Conservation (phyloP, 768 basidiomycete genomes). For the Asterophora parasitica region DNA sequence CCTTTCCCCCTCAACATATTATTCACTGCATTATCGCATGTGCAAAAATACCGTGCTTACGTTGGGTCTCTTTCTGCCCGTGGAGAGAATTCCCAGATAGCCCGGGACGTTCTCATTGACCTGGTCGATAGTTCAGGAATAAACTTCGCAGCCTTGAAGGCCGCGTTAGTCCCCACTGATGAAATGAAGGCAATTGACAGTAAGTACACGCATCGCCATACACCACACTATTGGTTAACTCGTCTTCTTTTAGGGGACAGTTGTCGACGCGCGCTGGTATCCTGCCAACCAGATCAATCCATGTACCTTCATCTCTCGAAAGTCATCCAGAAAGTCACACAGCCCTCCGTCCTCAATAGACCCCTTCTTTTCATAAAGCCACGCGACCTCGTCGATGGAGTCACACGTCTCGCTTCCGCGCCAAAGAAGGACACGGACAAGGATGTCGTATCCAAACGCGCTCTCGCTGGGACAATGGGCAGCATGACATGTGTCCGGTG, state of each 20-base stretch:
- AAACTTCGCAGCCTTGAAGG: conserved; percentile 48
- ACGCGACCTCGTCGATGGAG: conserved; percentile 62
- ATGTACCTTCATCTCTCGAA: conserved; percentile 40
- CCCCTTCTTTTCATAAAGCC: conserved; percentile 69
- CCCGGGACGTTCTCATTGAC: conserved; percentile 59
- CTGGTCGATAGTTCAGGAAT: conserved; percentile 61
- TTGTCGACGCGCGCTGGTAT: conserved; percentile 47
- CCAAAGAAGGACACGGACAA: conserved; percentile 34
- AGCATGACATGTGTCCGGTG: conserved; percentile 57
- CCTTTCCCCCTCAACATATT: conserved; percentile 56
- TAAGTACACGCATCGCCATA: conserved; percentile 16
- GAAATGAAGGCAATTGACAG: conserved; percentile 31
- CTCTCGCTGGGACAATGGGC: conserved; percentile 35
- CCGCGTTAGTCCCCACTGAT: conserved; percentile 37
- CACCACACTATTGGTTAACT: neutral
- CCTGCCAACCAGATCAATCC: conserved; percentile 49
- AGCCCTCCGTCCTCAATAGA: conserved; percentile 53
- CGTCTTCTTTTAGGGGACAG: conserved; percentile 43
- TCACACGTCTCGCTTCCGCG: conserved; percentile 35
- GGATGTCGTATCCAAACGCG: conserved; percentile 65
- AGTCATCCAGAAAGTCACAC: conserved; percentile 41
- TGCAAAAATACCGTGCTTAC: conserved; percentile 53
- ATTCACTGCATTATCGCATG: conserved; percentile 43
- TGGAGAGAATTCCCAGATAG: conserved; percentile 59
- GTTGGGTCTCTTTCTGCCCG: conserved; percentile 50